Evolutionary conservation across 2,329 filamentous ascomycete genomes (phyloP).

Genomic region (Dactylellina leptospora): DNA sequence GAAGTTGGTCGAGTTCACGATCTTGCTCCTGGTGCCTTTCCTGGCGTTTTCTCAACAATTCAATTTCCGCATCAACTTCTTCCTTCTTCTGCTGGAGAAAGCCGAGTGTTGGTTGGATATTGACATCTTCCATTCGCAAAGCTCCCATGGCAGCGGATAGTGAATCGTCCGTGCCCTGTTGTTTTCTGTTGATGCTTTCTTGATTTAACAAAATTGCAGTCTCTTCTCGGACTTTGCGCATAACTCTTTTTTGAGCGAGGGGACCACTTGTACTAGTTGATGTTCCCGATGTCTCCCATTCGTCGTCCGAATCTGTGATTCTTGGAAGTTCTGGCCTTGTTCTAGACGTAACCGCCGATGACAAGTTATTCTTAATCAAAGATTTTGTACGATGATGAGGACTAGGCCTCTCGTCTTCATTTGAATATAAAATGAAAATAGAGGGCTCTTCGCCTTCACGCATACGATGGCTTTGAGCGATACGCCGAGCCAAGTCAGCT

Average conservation of each 20-base stretch:
- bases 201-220: slow-evolving; percentile 6
- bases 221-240: not conserved
- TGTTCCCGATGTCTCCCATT: slow-evolving; percentile 11
- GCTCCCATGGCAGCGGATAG: slow-evolving; percentile 21
- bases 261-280: not conserved
- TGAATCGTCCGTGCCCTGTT: not conserved
- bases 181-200: not conserved
- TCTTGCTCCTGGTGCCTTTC: slow-evolving; percentile 19
- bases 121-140: slow-evolving; percentile 1
- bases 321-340: not conserved
- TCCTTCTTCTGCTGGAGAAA: slow-evolving; percentile 13
- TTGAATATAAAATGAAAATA: slow-evolving; percentile 33
- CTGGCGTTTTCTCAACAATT: slow-evolving; percentile 17
- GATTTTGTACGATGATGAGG: slow-evolving; percentile 19
- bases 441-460: not conserved
- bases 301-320: slow-evolving; percentile 5
- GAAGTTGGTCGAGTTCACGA: slow-evolving; percentile 24
- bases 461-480: not conserved
- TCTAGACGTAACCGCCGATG: not conserved
- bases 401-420: slow-evolving; percentile 38
- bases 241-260: not conserved
- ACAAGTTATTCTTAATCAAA: not conserved
- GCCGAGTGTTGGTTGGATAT: slow-evolving; percentile 19
- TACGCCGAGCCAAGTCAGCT: not conserved
- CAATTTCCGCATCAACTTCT: slow-evolving; percentile 22